Evolutionary conservation across 2,329 filamentous ascomycete species (phyloP).

Genomic region (Cryphonectria parasitica): DNA sequence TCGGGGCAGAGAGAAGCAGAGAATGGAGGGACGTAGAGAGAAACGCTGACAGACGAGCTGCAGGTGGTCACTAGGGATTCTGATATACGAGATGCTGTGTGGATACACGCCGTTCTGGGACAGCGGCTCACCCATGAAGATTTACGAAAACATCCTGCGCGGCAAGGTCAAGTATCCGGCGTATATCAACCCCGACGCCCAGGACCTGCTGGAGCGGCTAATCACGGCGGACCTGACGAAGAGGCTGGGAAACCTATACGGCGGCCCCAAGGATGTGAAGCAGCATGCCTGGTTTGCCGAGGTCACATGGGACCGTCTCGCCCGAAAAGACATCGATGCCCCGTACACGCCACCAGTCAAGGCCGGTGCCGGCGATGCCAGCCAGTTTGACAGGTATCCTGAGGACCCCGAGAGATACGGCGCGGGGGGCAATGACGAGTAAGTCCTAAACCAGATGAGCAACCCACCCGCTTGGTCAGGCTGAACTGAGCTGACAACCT

Average conservation of each 20-base stretch:
- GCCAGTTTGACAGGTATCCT: conserved; percentile 96
- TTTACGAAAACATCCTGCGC: conserved; percentile 98
- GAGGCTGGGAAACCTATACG: conserved; percentile 90
- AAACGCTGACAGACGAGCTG: conserved; percentile 25
- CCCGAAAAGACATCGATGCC: conserved; percentile 96
- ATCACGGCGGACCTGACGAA: conserved; percentile 97
- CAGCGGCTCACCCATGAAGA: conserved; percentile 95
- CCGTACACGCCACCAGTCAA: conserved; percentile 96
- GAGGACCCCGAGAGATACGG: conserved; percentile 97
- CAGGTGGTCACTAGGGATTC: conserved; percentile 97
- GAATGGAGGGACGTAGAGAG: conserved; percentile 11
- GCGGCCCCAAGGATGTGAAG: conserved; percentile 90
- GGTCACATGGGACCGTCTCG: conserved; percentile 94
- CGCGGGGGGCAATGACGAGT: conserved; percentile 79
- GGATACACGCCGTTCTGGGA: conserved; percentile 99
- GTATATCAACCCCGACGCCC: conserved; percentile 92
- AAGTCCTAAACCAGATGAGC: conserved; percentile 44
- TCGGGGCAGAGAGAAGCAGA: not conserved
- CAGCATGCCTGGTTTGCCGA: conserved; percentile 95
- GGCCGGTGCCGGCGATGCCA: conserved; percentile 91
- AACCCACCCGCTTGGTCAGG: not conserved
- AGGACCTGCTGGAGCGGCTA: conserved; percentile 87
- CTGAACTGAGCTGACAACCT: conserved; percentile 12
- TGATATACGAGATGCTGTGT: conserved; percentile 99
- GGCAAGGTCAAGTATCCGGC: conserved; percentile 95